A percentile compares a stretch with the other conserved stretches of the same genome.
These are phyloP conservation scores for Colletotrichum euphorbiae DNA, from an alignment of 2,329 filamentous ascomycete genomes.

Conservation along the genomic window DNA sequence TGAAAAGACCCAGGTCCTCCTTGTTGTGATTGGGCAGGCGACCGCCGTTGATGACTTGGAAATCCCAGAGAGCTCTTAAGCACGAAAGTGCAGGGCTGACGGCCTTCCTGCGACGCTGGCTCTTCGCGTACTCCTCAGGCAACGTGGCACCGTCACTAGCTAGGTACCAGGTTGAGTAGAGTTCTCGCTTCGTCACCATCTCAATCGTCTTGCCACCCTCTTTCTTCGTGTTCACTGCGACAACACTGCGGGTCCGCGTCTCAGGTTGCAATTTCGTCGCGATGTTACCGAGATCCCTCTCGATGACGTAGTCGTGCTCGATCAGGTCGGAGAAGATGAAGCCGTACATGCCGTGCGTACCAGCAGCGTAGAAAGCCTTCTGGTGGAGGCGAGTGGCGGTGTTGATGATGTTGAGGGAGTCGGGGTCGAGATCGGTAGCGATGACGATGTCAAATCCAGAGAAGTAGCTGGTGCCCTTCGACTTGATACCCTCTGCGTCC, in stretches of 20 bases:
- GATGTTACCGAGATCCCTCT: constrained; percentile 85
- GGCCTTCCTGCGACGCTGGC: constrained; percentile 75
- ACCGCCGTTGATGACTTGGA: constrained; percentile 69
- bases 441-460: constrained; percentile 85
- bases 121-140: constrained; percentile 72
- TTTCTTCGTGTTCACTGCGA: constrained; percentile 77
- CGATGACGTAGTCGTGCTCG: constrained; percentile 88
- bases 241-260: constrained; percentile 80
- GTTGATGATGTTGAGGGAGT: constrained; percentile 82
- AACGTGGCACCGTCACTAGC: constrained; percentile 82
- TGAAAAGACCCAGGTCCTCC: constrained; percentile 81
- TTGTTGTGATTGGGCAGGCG: constrained; percentile 66
- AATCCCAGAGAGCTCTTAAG: constrained; percentile 91
- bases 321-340: constrained; percentile 96
- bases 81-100: constrained; percentile 90
- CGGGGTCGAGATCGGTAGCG: constrained; percentile 86
- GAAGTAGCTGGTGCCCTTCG: constrained; percentile 81
- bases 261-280: constrained; percentile 72
- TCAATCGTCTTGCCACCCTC: constrained; percentile 80
- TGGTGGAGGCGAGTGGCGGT: constrained; percentile 83
- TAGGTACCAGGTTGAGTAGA: constrained; percentile 89
- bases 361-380: constrained; percentile 89
- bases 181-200: constrained; percentile 89
- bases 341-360: constrained; percentile 89
- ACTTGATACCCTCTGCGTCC: constrained; percentile 74